Evolutionary conservation across 305 asterid genomes (phyloP).

Genomic region (Solanum hybrid): DNA sequence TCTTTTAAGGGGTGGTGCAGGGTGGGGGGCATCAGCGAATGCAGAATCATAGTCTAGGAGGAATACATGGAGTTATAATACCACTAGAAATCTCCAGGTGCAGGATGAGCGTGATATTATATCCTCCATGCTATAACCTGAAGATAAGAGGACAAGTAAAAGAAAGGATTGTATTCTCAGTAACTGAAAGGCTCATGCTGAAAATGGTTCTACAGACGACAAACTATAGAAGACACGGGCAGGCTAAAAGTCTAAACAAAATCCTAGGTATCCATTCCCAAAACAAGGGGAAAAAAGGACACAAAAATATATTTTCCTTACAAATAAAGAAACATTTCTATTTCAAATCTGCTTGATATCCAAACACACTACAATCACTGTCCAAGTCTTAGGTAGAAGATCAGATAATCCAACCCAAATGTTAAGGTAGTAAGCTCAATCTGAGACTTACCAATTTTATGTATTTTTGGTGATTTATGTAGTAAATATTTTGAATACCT

Average conservation of each 20-base stretch:
- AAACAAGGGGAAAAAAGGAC: neutral
- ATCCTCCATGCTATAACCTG: slow-evolving; percentile 3
- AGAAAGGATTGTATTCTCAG: slow-evolving; percentile 5
- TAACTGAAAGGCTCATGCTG: neutral
- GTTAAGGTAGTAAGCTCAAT: neutral
- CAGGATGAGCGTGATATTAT: slow-evolving; percentile 7
- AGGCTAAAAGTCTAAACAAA: neutral
- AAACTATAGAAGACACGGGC: neutral
- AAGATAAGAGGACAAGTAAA: slow-evolving; percentile 2
- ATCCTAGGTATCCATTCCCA: neutral
- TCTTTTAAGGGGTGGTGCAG: neutral
- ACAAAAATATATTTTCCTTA: neutral
- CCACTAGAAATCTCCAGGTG: slow-evolving; percentile 6
- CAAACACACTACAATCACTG: neutral
- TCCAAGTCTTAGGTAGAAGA: neutral
- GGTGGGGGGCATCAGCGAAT: neutral
- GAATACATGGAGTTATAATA: slow-evolving; percentile 6
- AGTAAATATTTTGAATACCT: neutral
- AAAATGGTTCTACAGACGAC: neutral
- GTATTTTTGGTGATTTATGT: neutral
- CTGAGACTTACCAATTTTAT: neutral
- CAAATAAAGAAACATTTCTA: neutral
- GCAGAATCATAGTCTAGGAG: neutral
- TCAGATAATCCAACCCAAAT: neutral
- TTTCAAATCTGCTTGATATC: neutral